Percentiles rank a stretch among this genome's conserved stretches.
phyloP scores from a whole-genome alignment of 192 early-diverging fungal species.

The Chytriomyces confervae region DNA sequence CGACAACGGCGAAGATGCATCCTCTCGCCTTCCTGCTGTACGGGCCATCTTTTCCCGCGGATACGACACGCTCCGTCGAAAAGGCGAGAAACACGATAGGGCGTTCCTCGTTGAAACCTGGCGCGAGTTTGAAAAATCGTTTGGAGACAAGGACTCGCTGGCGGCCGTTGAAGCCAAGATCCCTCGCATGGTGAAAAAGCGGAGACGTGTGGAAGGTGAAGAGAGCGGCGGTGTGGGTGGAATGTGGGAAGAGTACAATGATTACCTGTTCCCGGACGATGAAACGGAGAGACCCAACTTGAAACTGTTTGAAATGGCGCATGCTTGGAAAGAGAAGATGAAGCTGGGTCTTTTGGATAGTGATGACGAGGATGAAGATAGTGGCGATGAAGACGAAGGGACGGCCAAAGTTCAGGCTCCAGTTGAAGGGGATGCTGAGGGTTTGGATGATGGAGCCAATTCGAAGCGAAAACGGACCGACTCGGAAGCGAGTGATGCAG shows the following conservation, averaged over 20 bases:
- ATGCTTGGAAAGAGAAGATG: constrained; percentile 48
- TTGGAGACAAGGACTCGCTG: constrained; percentile 50
- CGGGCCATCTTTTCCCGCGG: constrained; percentile 79
- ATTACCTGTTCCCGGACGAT: constrained; percentile 99
- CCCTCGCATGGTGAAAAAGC: constrained; percentile 91
- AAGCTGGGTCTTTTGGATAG: neutral
- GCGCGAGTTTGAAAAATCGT: constrained; percentile 80
- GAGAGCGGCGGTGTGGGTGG: constrained; percentile 42
- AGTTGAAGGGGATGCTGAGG: neutral
- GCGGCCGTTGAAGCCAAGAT: constrained; percentile 73
- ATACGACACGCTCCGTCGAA: constrained; percentile 71
- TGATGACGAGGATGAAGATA: constrained; percentile 60
- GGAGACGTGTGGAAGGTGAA: constrained; percentile 71
- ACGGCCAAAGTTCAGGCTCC: neutral
- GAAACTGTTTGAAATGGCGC: constrained; percentile 90
- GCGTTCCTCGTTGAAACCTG: constrained; percentile 90
- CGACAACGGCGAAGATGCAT: constrained; percentile 56
- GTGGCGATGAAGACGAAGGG: constrained; percentile 25
- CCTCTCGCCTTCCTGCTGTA: constrained; percentile 56
- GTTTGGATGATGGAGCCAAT: neutral
- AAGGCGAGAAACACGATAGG: constrained; percentile 82
- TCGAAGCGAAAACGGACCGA: neutral
- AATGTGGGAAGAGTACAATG: constrained; percentile 97
- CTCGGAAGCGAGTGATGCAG: neutral
- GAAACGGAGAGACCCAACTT: constrained; percentile 82